Base-by-base conservation (phyloP, 305 asterid species). In the Andrographis paniculata region DNA sequence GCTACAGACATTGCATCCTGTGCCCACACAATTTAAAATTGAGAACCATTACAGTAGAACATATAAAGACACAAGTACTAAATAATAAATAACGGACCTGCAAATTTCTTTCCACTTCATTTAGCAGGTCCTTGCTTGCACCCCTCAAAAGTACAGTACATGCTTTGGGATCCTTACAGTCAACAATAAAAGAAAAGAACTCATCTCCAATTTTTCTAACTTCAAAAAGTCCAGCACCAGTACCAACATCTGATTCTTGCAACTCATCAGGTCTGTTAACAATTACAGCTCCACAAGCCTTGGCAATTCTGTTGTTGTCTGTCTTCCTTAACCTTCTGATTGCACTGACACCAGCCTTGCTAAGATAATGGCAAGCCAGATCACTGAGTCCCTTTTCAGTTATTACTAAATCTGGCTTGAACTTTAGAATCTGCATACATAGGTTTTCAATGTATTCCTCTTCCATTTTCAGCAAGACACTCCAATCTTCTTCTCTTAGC, bases 1-100 rank as follows among this genome's bases (percentile, higher is more conserved):
- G 98, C 94, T 18, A 85, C 96, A 42, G 93, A 82, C 95, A 80
- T 74, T 9, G 98, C 98, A 68, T 89, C 98, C 98, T 89, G 70
- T 49, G 58, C 22, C n/a, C n/a, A n/a, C n/a, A n/a, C n/a, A n/a
- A n/a, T n/a, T n/a, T n/a, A 24, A 24, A 4, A 8, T 16, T 65
- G 48, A 61, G 58, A 28, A 54, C 23, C 30, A 36, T 31, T 1
- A 11, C 7, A 3, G 10, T 17, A 5, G 43, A 42, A 41, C 1
- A 47, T 45, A 27, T n/a, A 42, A 23, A 19, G 14, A n/a, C 33
- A 11, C 12, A 21, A 19, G 40, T 20, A 30, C 13, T 20, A 44
- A 49, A 57, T 30, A 23, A 31, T 28, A 45, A 11, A 62, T 37
- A 54, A n/a, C n/a, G n/a, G 58, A 89, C 96, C 94, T 89, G 98